Evolutionary conservation across 805 yeast species (phyloP), one percentile per base, ranked within the genome.

Genomic region (Yamadazyma phyllophila): DNA sequence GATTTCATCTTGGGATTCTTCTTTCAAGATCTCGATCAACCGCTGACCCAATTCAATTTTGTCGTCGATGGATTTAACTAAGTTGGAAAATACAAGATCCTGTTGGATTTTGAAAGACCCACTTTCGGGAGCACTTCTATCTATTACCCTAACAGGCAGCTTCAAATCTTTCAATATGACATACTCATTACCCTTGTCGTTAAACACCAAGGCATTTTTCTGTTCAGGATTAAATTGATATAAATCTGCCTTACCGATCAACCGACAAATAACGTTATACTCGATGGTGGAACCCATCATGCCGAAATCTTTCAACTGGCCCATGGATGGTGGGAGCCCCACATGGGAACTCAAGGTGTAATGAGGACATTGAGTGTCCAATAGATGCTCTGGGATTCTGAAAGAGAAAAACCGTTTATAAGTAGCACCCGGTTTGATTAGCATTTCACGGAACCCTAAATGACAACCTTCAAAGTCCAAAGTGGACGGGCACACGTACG

Each of bases 331-430:
- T 0, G 73, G 73, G 32, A 70, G 49, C 27, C 58, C 57, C 11
- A 65, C 60, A 48, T 71, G 76, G 13, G 37, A 32, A 26, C 52
- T 53, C 2, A 57, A 45, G 40, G 55, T 56, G 43, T 67, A 69
- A 33, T 58, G 64, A 17, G 56, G 56, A 46, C 75, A 70, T 51
- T 67, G 67, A 1, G 66, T 56, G 49, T 71, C 76, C 47, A 71
- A 57, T 20, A 71, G 51, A 12, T 54, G 54, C 11, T 55, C 54
- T 1, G 76, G 76, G 41, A 71, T 61, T 45, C 64, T 66, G 54
- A 71, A 71, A 1, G 73, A 70, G 56, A 71, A 71, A 45, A 65
- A 68, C 12, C 75, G 56, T 53, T 71, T 71, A 52, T 66, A 69
- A 10, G 16, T 42, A 4, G 35, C 41, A 3, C 36, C 27, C 2